Evolutionary conservation across 495 filamentous ascomycete genomes (phyloP).

Genomic region (Jackrogersella multiformis): DNA sequence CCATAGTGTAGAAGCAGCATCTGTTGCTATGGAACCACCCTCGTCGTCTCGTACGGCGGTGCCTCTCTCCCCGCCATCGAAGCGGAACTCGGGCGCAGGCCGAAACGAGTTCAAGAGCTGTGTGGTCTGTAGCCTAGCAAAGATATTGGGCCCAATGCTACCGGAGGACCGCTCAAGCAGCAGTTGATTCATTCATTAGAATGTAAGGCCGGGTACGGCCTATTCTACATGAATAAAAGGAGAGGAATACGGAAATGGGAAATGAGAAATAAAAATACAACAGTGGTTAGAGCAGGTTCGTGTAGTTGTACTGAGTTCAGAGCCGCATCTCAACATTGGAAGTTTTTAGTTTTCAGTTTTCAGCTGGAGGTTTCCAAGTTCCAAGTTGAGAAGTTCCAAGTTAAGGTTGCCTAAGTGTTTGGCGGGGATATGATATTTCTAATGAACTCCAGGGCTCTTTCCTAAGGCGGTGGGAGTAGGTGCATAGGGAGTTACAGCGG

Average conservation of each 20-base stretch:
- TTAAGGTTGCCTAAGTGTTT: too few species aligned
- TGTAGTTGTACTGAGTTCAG: constrained; percentile 25
- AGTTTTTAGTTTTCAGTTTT: too few species aligned
- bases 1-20: constrained; percentile 47
- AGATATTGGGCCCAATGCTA: constrained; percentile 64
- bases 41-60: constrained; percentile 31
- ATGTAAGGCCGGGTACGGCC: constrained; percentile 6
- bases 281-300: neutral
- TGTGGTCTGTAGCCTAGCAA: constrained; percentile 70
- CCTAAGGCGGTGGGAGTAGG: too few species aligned
- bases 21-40: constrained; percentile 27
- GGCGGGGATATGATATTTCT: too few species aligned
- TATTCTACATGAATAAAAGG: constrained; percentile 1
- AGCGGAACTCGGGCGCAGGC: constrained; percentile 69
- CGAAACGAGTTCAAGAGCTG: constrained; percentile 65
- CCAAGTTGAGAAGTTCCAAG: too few species aligned
- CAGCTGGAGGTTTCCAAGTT: neutral
- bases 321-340: constrained; percentile 33
- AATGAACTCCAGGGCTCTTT: too few species aligned
- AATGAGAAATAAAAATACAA: neutral
- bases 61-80: constrained; percentile 66
- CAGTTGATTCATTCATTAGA: constrained; percentile 80
- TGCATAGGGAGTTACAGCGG: too few species aligned
- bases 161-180: constrained; percentile 78
- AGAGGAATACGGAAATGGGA: neutral